Base-by-base conservation (phyloP, 148 eudicot species). In the Rhododendron molle region DNA sequence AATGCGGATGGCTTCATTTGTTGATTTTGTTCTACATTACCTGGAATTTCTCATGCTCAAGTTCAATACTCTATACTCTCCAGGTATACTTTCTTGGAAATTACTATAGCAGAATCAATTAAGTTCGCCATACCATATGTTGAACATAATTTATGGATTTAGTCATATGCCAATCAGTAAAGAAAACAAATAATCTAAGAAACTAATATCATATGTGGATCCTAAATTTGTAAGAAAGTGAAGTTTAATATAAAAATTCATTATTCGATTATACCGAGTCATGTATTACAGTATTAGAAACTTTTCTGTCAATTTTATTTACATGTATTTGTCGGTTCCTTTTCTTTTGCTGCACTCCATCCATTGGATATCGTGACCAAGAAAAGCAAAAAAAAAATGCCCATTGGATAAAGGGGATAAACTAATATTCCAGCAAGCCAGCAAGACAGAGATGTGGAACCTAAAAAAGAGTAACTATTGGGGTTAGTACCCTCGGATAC, bases 1-100 rank as follows among this genome's bases (percentile, higher is more conserved):
- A 97, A 95, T 88, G 98, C 99, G 0, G 99, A 97, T 90, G 89
- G 83, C 3, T 97, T 97, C 86, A 95, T 97, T 60, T 97, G n/a
- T n/a, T n/a, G n/a, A n/a, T n/a, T n/a, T n/a, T n/a, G 98, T 54
- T 95, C 98, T 0, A 16, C 93, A 3, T 86, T 95, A n/a, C 99
- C 99, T 12, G 99, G 97, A 83, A 91, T 93, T 71, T 83, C 94
- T 88, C 93, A 94, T 83, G 85, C 96, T 40, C 94, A 96, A 89
- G 94, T 96, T 67, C 96, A 95, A 89, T 96, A 96, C 87, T 96
- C 99, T 46, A 40, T 40, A 5, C 43, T 40, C 43, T 40, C 99
- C 98, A 43, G 99, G 99, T 96, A 88, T 9, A 0, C 43, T 40
- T 84, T 32, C 76, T 72, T 32, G 7, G 16, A 3, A 13, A 28